Percentiles rank a stretch among this genome's conserved stretches.
These are phyloP conservation scores for Albatrellus ellisii DNA, from an alignment of 768 basidiomycete genomes.

Conservation along the genomic window DNA sequence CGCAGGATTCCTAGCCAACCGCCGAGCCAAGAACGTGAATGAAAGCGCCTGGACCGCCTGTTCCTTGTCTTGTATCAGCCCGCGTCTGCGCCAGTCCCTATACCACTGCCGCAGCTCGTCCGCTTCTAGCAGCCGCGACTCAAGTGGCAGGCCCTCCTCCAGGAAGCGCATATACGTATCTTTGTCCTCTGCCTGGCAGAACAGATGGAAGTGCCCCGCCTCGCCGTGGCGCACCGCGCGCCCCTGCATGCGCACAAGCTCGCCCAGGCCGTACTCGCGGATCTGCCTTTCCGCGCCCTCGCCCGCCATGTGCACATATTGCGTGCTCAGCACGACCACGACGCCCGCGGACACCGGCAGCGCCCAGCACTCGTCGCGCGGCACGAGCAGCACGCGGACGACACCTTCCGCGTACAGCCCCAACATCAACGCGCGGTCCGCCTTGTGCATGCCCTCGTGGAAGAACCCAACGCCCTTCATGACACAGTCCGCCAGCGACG, in stretches of 20 bases:
- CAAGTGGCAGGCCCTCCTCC: conserved; percentile 79
- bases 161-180: conserved; percentile 77
- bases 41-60: conserved; percentile 66
- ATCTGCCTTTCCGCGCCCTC: conserved; percentile 49
- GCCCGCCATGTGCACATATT: conserved; percentile 47
- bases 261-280: conserved; percentile 66
- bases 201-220: conserved; percentile 64
- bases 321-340: conserved; percentile 88
- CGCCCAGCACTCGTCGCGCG: conserved; percentile 79
- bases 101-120: conserved; percentile 37
- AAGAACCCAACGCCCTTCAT: conserved; percentile 83
- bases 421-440: conserved; percentile 62
- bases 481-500: conserved; percentile 52
- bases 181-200: conserved; percentile 81
- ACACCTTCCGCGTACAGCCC: conserved; percentile 74
- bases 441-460: conserved; percentile 53
- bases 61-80: conserved; percentile 37
- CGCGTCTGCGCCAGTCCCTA: conserved; percentile 23
- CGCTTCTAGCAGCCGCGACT: conserved; percentile 58
- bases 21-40: conserved; percentile 66
- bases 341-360: conserved; percentile 72
- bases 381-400: conserved; percentile 67
- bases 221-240: conserved; percentile 47
- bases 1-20: conserved; percentile 66
- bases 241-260: conserved; percentile 88